These are phyloP conservation scores for Lodderomyces theae DNA, from an alignment of 1,139 yeast species.

Conservation along the genomic window DNA sequence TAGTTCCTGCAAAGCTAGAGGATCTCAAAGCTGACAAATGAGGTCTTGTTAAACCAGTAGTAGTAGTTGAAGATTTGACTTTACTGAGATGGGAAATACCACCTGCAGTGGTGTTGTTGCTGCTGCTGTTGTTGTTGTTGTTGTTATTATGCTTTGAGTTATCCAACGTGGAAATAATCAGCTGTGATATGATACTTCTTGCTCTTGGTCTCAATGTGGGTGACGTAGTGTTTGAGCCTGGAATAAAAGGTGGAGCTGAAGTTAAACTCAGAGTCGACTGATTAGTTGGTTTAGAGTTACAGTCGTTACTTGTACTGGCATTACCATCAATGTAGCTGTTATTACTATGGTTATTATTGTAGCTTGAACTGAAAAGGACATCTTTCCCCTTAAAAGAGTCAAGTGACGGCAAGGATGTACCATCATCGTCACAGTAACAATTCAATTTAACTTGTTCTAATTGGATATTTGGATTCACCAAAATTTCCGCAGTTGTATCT, in stretches of 20 bases:
- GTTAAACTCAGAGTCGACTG: background rate
- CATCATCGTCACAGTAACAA: conserved; percentile 20
- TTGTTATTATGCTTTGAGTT: conserved; percentile 8
- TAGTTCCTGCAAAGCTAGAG: conserved; percentile 15
- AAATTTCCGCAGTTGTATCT: conserved; percentile 31
- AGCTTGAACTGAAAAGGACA: background rate
- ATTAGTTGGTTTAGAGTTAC: background rate
- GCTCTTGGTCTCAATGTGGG: conserved; percentile 18
- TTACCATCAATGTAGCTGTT: background rate
- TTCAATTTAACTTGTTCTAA: conserved; percentile 26
- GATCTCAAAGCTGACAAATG: conserved; percentile 7
- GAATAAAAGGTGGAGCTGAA: background rate
- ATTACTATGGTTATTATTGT: background rate
- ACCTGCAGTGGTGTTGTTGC: background rate
- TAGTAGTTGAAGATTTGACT: background rate
- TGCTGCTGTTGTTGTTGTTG: background rate
- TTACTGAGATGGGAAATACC: background rate
- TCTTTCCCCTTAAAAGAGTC: conserved; percentile 1
- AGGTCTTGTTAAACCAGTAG: conserved; percentile 3
- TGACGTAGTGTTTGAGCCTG: background rate
- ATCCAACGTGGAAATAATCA: conserved; percentile 21
- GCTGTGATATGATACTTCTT: conserved; percentile 25
- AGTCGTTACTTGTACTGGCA: background rate
- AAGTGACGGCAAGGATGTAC: background rate
- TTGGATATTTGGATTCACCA: conserved; percentile 28